phyloP scores from a whole-genome alignment of 305 asterid genomes.

The Lippia alba region DNA sequence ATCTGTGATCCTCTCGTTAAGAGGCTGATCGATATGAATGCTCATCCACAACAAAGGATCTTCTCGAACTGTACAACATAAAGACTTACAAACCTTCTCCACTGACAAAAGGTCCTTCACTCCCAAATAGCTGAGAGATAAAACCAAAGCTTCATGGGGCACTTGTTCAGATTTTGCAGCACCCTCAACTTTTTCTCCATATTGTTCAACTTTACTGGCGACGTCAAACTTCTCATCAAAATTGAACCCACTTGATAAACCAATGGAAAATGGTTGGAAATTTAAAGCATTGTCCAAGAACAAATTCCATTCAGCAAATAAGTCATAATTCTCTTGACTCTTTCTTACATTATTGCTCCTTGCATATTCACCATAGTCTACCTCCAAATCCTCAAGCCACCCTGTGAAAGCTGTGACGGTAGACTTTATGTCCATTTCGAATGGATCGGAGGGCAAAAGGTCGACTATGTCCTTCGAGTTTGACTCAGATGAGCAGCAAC shows the following conservation, averaged over 20 bases:
- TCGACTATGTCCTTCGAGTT: slow-evolving; percentile 57
- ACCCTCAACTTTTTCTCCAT: slow-evolving; percentile 42
- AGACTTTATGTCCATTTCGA: slow-evolving; percentile 71
- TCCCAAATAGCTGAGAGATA: slow-evolving; percentile 61
- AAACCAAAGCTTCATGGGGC: slow-evolving; percentile 64
- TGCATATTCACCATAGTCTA: slow-evolving; percentile 54
- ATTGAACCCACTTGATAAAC: slow-evolving; percentile 21
- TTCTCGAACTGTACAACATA: slow-evolving; percentile 50
- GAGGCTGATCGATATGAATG: slow-evolving; percentile 68
- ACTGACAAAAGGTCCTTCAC: slow-evolving; percentile 73
- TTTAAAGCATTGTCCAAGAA: slow-evolving; percentile 60
- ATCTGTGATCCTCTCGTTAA: slow-evolving; percentile 72
- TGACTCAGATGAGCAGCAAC: slow-evolving; percentile 49
- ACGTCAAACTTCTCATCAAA: slow-evolving; percentile 32
- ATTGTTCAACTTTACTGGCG: slow-evolving; percentile 30
- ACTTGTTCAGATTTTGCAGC: slow-evolving; percentile 44
- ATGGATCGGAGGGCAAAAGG: slow-evolving; percentile 87
- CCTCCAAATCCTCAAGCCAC: slow-evolving; percentile 78
- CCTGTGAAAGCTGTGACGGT: slow-evolving; percentile 75
- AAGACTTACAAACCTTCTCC: slow-evolving; percentile 69
- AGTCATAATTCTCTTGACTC: slow-evolving; percentile 48
- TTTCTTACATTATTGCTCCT: slow-evolving; percentile 35
- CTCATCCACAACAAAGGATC: slow-evolving; percentile 75
- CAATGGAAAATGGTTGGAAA: slow-evolving; percentile 47
- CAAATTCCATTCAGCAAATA: slow-evolving; percentile 58